A percentile compares a stretch with the other conserved stretches of the same genome.
Evolutionary conservation across 768 basidiomycete genomes (phyloP).

Genomic region (Podaxis sp.): DNA sequence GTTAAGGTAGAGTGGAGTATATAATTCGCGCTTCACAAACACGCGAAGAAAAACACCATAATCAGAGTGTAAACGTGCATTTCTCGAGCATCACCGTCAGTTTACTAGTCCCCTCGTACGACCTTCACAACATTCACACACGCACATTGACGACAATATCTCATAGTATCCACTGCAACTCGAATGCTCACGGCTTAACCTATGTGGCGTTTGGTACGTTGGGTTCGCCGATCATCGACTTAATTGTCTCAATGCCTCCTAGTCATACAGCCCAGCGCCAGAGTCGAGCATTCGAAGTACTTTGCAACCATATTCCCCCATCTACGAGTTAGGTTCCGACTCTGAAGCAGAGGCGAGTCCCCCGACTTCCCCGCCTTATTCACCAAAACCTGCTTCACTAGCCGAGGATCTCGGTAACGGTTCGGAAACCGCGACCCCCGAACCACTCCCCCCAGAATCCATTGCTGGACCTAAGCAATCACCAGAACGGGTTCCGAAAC

Average conservation of each 20-base stretch:
- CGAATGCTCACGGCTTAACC: not conserved
- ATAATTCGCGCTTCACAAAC: not conserved
- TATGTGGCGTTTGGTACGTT: slow-evolving; percentile 9
- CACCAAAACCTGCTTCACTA: not conserved
- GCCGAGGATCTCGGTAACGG: not conserved
- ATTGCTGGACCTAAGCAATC: not conserved
- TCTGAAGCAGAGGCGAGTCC: not conserved
- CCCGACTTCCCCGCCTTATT: slow-evolving; percentile 1
- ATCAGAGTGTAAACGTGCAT: not conserved
- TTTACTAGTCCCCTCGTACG: not conserved
- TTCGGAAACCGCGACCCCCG: not conserved
- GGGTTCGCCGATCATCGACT: not conserved
- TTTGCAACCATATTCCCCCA: not conserved
- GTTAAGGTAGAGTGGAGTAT: slow-evolving; percentile 9
- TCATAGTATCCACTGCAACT: not conserved
- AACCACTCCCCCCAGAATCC: not conserved
- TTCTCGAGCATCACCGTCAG: not conserved
- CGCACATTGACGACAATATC: not conserved
- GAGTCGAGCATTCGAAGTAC: slow-evolving; percentile 11
- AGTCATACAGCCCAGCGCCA: slow-evolving; percentile 11
- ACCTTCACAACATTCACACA: not conserved
- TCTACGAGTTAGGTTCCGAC: not conserved
- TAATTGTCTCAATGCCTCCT: not conserved
- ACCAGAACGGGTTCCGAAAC: not conserved
- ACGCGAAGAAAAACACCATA: not conserved